A percentile compares a stretch with the other conserved stretches of the same genome.
phyloP scores from a whole-genome alignment of 192 early-diverging fungal species.

The Rhizophagus prolifer region DNA sequence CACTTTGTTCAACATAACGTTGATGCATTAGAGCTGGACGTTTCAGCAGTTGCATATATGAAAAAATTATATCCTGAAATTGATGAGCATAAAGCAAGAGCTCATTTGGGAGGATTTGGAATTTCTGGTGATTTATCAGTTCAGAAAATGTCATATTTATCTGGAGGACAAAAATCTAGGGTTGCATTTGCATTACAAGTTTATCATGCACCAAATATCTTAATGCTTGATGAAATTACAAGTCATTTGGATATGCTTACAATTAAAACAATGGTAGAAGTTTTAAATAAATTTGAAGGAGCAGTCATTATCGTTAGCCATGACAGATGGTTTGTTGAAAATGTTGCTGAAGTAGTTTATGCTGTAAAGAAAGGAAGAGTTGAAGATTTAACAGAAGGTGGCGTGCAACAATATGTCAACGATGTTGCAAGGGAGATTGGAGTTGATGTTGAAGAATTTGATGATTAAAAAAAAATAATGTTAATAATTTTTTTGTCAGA shows the following conservation, averaged over 20 bases:
- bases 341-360: constrained; percentile 54
- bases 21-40: constrained; percentile 58
- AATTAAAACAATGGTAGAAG: constrained; percentile 70
- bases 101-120: constrained; percentile 78
- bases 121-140: constrained; percentile 63
- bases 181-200: constrained; percentile 74
- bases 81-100: constrained; percentile 64
- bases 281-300: constrained; percentile 70
- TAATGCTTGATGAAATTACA: constrained; percentile 80
- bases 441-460: constrained; percentile 16
- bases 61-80: constrained; percentile 40
- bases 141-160: constrained; percentile 61
- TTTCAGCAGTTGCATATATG: constrained; percentile 56
- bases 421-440: constrained; percentile 36
- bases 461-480: background rate
- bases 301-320: constrained; percentile 83
- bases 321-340: constrained; percentile 83
- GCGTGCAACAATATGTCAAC: constrained; percentile 64
- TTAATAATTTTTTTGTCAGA: no score
- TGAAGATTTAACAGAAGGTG: constrained; percentile 56
- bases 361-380: constrained; percentile 53
- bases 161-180: constrained; percentile 81
- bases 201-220: constrained; percentile 62
- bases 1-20: constrained; percentile 87
- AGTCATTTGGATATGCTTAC: constrained; percentile 91